phyloP scores from a whole-genome alignment of 768 basidiomycete genomes.

The Suillus brevipes region DNA sequence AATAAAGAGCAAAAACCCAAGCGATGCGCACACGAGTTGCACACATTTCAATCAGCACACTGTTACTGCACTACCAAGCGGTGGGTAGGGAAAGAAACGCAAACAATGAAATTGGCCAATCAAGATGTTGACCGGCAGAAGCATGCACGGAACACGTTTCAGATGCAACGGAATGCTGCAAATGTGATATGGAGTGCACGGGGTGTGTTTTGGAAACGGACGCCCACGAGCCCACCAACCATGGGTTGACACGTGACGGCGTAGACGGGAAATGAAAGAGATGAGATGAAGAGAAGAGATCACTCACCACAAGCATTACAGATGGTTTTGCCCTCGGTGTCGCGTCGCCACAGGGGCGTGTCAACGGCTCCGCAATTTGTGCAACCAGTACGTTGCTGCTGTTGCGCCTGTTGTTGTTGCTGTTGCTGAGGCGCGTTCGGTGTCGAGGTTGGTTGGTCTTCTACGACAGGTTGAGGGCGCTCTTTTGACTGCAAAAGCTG shows the following conservation, averaged over 20 bases:
- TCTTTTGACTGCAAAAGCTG: conserved; percentile 34
- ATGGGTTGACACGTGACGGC: conserved; percentile 41
- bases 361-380: conserved; percentile 75
- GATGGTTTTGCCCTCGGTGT: conserved; percentile 76
- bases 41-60: conserved; percentile 42
- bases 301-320: conserved; percentile 90
- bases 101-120: conserved; percentile 34
- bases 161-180: conserved; percentile 32
- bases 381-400: conserved; percentile 49
- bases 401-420: conserved; percentile 24
- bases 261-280: conserved; percentile 34
- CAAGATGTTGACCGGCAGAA: conserved; percentile 31
- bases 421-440: conserved; percentile 24
- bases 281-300: conserved; percentile 34
- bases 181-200: conserved; percentile 34
- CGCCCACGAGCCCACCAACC: conserved; percentile 35
- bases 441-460: conserved; percentile 19
- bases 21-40: conserved; percentile 37
- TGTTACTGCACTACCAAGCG: conserved; percentile 36
- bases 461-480: conserved; percentile 18
- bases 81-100: conserved; percentile 31
- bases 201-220: conserved; percentile 27
- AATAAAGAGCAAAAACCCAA: conserved; percentile 34
- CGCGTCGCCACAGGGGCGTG: conserved; percentile 85
- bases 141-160: conserved; percentile 35